Conservation (phyloP, 768 basidiomycete genomes). For the Coprinopsis strossmayeri region DNA sequence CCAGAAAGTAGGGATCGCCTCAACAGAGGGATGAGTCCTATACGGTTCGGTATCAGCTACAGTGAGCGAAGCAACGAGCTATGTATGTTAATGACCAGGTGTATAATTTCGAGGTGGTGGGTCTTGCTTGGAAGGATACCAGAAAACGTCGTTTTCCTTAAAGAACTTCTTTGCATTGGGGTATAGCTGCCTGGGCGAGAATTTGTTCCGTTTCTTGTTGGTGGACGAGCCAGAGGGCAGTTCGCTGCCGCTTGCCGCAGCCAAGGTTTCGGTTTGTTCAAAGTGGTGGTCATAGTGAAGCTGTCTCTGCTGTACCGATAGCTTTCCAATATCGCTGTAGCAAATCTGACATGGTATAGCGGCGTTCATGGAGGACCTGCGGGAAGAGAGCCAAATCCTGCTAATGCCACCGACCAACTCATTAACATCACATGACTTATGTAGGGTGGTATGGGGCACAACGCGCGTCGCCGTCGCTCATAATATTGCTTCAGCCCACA, state of each 20-base stretch:
- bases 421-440: too few species aligned
- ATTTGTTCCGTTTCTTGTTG: constrained; percentile 12
- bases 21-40: constrained; percentile 63
- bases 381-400: too few species aligned
- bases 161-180: constrained; percentile 11
- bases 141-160: constrained; percentile 49
- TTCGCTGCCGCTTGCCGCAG: too few species aligned
- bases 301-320: constrained; percentile 33
- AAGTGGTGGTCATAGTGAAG: constrained; percentile 54
- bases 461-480: constrained; percentile 1
- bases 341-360: constrained; percentile 2
- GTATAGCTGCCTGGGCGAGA: constrained; percentile 9
- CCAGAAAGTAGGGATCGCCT: constrained; percentile 47
- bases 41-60: neutral
- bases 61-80: neutral
- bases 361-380: neutral
- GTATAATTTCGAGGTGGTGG: constrained; percentile 50
- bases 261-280: constrained; percentile 5
- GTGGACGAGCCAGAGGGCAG: too few species aligned
- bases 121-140: constrained; percentile 43
- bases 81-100: constrained; percentile 42
- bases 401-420: too few species aligned
- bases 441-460: neutral
- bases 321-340: constrained; percentile 26
- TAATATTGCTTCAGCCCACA: constrained; percentile 8